Evolutionary conservation across 2,329 filamentous ascomycete species (phyloP).

Genomic region (Stylonectria norvegica): DNA sequence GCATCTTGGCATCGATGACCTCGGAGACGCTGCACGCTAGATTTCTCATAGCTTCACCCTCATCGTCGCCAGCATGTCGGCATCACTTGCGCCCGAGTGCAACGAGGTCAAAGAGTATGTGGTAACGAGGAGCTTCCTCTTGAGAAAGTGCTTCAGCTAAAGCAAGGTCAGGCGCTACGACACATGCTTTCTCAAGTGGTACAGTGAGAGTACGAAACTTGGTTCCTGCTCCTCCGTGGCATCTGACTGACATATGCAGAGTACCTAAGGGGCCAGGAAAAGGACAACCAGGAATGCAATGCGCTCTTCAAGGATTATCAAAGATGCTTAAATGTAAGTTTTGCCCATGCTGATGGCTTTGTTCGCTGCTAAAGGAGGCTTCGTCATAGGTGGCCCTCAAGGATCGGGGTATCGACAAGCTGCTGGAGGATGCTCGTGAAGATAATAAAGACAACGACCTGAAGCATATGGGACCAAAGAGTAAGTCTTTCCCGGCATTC

Average conservation of each 20-base stretch:
- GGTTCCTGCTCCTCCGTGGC: background rate
- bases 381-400: constrained; percentile 62
- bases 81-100: constrained; percentile 90
- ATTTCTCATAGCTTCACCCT: constrained; percentile 19
- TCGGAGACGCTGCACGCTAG: constrained; percentile 7
- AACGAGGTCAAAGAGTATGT: constrained; percentile 92
- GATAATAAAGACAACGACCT: constrained; percentile 85
- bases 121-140: too few species aligned
- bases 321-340: constrained; percentile 72
- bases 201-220: constrained; percentile 81
- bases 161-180: constrained; percentile 72
- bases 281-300: constrained; percentile 79
- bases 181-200: constrained; percentile 98
- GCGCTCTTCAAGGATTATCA: constrained; percentile 85
- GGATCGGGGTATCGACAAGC: constrained; percentile 84
- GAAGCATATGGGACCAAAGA: constrained; percentile 41
- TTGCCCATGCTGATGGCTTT: background rate
- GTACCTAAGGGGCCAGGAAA: constrained; percentile 81
- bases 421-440: constrained; percentile 86
- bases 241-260: constrained; percentile 50
- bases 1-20: constrained; percentile 11
- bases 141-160: constrained; percentile 2
- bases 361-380: constrained; percentile 1
- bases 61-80: constrained; percentile 64
- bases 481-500: constrained; percentile 30